Percentiles rank a stretch among this genome's conserved stretches.
phyloP scores from a whole-genome alignment of 2,329 filamentous ascomycete genomes.

The Ceratocystis ficicola region DNA sequence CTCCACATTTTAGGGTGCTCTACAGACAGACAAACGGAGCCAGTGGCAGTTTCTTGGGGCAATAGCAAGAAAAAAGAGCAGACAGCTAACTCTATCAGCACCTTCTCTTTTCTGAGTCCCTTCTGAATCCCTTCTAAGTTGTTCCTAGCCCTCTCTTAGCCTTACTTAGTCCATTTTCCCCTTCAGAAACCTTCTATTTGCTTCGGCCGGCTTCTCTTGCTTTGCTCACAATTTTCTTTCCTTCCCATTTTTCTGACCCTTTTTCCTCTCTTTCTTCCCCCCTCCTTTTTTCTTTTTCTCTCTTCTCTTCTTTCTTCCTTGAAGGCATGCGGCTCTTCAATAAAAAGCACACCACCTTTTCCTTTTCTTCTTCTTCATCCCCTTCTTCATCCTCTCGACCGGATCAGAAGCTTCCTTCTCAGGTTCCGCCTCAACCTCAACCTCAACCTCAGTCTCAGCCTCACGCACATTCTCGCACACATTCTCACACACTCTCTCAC shows the following conservation, averaged over 20 bases:
- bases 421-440: neutral
- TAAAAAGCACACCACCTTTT: constrained; percentile 20
- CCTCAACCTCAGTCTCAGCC: neutral
- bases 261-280: constrained; percentile 21
- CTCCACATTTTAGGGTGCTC: constrained; percentile 14
- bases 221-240: constrained; percentile 26
- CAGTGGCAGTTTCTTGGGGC: neutral
- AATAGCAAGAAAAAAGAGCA: neutral
- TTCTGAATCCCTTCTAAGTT: constrained; percentile 22
- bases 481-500: neutral
- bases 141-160: neutral
- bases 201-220: constrained; percentile 22
- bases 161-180: constrained; percentile 22
- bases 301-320: constrained; percentile 21
- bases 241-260: constrained; percentile 11
- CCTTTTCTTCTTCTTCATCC: constrained; percentile 19
- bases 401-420: constrained; percentile 6
- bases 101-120: neutral
- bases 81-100: neutral
- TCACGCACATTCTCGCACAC: neutral
- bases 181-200: constrained; percentile 17
- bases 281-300: constrained; percentile 15
- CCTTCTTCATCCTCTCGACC: constrained; percentile 16
- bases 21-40: constrained; percentile 15
- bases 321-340: constrained; percentile 23